Percentiles rank a stretch among this genome's conserved stretches.
These are phyloP conservation scores for Globisporangium radiosum DNA, from an alignment of 352 stramenopile species.

Conservation along the genomic window DNA sequence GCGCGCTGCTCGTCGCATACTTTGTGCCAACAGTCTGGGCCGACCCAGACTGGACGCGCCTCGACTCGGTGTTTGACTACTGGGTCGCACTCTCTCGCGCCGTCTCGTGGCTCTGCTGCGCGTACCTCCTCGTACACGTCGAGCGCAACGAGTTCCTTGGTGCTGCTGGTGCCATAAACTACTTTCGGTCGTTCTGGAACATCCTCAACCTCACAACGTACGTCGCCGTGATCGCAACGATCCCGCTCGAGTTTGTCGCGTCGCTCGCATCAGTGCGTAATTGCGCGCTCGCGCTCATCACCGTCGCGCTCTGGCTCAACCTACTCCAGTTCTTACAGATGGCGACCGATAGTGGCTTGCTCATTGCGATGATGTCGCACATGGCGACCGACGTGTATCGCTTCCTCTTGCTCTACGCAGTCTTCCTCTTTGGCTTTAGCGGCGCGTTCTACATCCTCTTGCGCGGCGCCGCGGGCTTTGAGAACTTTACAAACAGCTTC, in stretches of 20 bases:
- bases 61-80: constrained; percentile 33
- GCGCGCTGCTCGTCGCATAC: constrained; percentile 38
- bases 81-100: constrained; percentile 29
- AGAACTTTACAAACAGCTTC: constrained; percentile 55
- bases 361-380: constrained; percentile 76
- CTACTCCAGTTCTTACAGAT: constrained; percentile 68
- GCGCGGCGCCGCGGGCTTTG: constrained; percentile 40
- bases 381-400: constrained; percentile 64
- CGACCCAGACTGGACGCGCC: constrained; percentile 37
- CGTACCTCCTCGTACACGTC: constrained; percentile 46
- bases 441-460: constrained; percentile 70
- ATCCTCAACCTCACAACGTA: constrained; percentile 49
- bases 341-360: constrained; percentile 42
- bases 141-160: constrained; percentile 42
- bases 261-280: constrained; percentile 28
- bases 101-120: constrained; percentile 42
- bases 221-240: constrained; percentile 30
- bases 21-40: constrained; percentile 56
- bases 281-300: constrained; percentile 45
- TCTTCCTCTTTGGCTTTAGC: constrained; percentile 68
- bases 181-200: constrained; percentile 61
- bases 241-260: constrained; percentile 41
- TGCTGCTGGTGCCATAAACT: constrained; percentile 25
- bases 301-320: constrained; percentile 61
- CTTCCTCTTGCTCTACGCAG: constrained; percentile 63